Conservation (phyloP, 495 filamentous ascomycete genomes). For the Aspergillus olivimuriae region DNA sequence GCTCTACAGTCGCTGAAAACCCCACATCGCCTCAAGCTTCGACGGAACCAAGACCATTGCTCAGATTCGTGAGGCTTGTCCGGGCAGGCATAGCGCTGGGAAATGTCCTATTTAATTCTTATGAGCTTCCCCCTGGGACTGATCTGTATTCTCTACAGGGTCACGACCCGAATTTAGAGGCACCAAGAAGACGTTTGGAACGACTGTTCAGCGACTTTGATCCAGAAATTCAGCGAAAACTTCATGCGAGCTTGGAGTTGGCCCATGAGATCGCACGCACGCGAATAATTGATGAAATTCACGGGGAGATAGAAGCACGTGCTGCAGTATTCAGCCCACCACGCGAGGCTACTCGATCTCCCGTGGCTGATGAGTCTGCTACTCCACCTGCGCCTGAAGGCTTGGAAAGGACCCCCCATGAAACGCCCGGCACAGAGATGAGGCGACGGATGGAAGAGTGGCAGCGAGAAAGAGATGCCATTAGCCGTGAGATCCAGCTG, state of each 20-base stretch:
- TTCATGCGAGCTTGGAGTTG: slow-evolving; percentile 40
- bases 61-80: too few relatives aligned
- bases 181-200: slow-evolving; percentile 30
- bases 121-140: too few relatives aligned
- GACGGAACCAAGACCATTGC: slow-evolving; percentile 35
- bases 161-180: slow-evolving; percentile 7
- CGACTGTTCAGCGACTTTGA: slow-evolving; percentile 41
- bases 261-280: slow-evolving; percentile 44
- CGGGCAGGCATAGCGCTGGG: slow-evolving; percentile 43
- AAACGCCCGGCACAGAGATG: slow-evolving; percentile 14
- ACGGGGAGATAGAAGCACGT: slow-evolving; percentile 7
- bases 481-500: slow-evolving; percentile 44
- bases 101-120: slow-evolving; percentile 31
- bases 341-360: neutral
- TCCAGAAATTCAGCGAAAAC: slow-evolving; percentile 33
- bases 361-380: slow-evolving; percentile 2
- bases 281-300: slow-evolving; percentile 12
- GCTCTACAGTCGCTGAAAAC: neutral
- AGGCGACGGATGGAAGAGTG: slow-evolving; percentile 36
- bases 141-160: too few relatives aligned
- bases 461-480: slow-evolving; percentile 44
- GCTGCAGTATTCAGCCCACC: slow-evolving; percentile 5
- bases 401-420: slow-evolving; percentile 5
- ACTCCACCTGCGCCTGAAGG: slow-evolving; percentile 10
- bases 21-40: slow-evolving; percentile 19